These are phyloP conservation scores for Naganishia vishniacii DNA, from an alignment of 768 basidiomycete genomes.

Conservation along the genomic window DNA sequence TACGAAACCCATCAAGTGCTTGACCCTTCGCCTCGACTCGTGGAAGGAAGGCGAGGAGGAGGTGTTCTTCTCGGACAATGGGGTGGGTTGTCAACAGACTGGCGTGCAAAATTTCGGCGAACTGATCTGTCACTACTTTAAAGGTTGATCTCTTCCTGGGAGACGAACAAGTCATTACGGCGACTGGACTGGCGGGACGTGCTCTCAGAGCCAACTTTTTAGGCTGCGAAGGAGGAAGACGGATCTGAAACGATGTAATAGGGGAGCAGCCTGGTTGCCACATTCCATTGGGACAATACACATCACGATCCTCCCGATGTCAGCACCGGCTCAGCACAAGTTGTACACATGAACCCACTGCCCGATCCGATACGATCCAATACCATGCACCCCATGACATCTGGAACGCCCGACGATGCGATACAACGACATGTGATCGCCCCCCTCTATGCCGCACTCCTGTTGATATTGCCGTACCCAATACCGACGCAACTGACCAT, in stretches of 20 bases:
- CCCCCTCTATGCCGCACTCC: conserved; percentile 43
- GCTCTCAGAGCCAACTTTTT: conserved; percentile 14
- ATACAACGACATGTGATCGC: background rate
- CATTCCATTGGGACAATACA: no score
- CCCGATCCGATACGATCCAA: no score
- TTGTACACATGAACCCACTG: no score
- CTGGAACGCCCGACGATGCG: no score
- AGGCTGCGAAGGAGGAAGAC: conserved; percentile 18
- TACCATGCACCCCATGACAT: no score
- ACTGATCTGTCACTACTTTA: background rate
- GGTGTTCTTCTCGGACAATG: conserved; percentile 28
- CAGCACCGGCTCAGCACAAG: no score
- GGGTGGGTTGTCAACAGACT: background rate
- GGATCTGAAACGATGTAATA: background rate
- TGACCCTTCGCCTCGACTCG: conserved; percentile 21
- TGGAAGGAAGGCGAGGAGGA: conserved; percentile 18
- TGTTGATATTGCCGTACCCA: conserved; percentile 75
- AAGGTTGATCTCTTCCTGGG: conserved; percentile 28
- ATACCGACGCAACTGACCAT: conserved; percentile 85
- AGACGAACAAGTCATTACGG: conserved; percentile 24
- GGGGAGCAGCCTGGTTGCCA: no score
- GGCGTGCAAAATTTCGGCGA: background rate
- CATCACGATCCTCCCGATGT: no score
- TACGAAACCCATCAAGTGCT: conserved; percentile 26
- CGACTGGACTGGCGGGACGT: conserved; percentile 19